These are phyloP conservation scores for Graphilbum fragrans DNA, from an alignment of 2,329 filamentous ascomycete genomes.

Conservation along the genomic window DNA sequence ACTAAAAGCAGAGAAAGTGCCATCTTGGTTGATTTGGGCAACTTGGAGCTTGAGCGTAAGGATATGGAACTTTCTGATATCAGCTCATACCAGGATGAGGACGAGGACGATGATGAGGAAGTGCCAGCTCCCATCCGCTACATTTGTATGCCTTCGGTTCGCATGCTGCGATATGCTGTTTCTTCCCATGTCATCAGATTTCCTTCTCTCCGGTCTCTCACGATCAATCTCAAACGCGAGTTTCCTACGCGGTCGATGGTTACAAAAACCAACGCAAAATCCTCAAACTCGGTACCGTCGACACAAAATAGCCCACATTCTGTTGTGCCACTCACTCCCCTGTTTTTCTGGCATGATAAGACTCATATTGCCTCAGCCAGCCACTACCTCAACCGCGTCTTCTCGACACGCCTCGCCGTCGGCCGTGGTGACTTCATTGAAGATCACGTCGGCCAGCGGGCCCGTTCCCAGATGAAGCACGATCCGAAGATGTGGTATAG, in stretches of 20 bases:
- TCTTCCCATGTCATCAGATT: conserved; percentile 32
- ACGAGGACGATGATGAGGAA: neutral
- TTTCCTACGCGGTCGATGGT: conserved; percentile 16
- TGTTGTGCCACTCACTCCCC: conserved; percentile 37
- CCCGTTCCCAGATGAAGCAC: conserved; percentile 43
- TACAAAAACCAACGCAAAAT: neutral
- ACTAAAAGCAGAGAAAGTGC: too few relatives aligned
- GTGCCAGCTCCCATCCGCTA: conserved; percentile 27
- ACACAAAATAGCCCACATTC: neutral
- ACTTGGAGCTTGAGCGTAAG: too few relatives aligned
- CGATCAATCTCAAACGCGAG: conserved; percentile 26
- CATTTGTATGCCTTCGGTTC: conserved; percentile 37
- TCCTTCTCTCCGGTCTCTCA: conserved; percentile 27
- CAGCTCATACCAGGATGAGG: neutral
- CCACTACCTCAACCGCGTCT: conserved; percentile 38
- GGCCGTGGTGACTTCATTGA: conserved; percentile 42
- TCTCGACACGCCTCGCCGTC: conserved; percentile 36
- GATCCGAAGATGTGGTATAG: conserved; percentile 32
- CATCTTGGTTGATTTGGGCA: too few relatives aligned
- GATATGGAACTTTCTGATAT: too few relatives aligned
- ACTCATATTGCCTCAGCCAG: conserved; percentile 35
- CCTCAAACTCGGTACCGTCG: neutral
- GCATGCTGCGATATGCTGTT: conserved; percentile 37
- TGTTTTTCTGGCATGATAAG: conserved; percentile 50
- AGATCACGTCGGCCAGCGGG: conserved; percentile 41